Base-by-base conservation (phyloP, 345 rosid species). In the Luvunga scandens region DNA sequence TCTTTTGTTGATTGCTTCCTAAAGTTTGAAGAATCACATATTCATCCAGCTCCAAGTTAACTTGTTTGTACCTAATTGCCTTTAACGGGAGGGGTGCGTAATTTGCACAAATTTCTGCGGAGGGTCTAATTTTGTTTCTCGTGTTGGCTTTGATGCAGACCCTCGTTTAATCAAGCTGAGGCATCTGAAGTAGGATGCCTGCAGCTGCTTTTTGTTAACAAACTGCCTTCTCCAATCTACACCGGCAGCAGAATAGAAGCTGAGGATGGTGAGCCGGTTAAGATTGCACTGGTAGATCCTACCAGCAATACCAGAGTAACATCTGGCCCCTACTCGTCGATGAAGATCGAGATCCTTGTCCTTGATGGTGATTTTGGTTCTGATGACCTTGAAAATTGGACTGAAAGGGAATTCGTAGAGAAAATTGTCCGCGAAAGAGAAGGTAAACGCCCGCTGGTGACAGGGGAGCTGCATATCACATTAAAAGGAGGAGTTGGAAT, bases 371-470 rank as follows among this genome's bases (percentile, higher is more conserved):
- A 96, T 33, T 91, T 92, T 50, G 83, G 85, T 31, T 57, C 78
- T 1, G 86, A 86, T 4, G 86, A 84, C 13, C 74, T 34, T 33
- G 94, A 92, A 65, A 73, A 82, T 42, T 93, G 95, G 98, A 73
- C 76, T 0, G 81, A 81, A 19, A 78, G 38, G 2, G 87, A 82
- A 27, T 92, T 94, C 83, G 74, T 27, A 38, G 84, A 86, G 28
- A 81, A 64, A 24, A 71, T 94, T 69, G 81, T 91, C 38, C 87
- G 82, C 2, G 84, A 89, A 82, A 85, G 99, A 9, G 89, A 89
- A 18, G 97, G 97, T 4, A 88, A 80, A 79, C 86, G 89, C 75
- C 97, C 99, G 0, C 48, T 96, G 67, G 79, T 96, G 30, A 84
- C 91, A 0, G 99, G 99, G 30, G 95, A 89, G 27, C 77, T 81